Base-by-base conservation (phyloP, 768 basidiomycete species). In the Leucocoprinus leucothites region DNA sequence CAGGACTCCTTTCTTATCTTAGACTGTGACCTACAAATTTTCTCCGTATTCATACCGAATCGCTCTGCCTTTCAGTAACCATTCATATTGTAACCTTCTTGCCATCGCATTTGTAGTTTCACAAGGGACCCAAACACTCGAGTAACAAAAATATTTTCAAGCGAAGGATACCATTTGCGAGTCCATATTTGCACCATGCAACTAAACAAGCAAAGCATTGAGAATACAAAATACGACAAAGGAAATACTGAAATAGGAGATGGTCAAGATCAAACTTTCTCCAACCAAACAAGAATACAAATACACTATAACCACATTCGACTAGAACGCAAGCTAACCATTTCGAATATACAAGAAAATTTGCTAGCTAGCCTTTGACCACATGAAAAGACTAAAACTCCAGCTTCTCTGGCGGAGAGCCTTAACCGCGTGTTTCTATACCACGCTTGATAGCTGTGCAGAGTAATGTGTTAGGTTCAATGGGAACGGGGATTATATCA, bases 381-480 rank as follows among this genome's bases (percentile, higher is more conserved):
- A 21, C 19, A 28, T 21, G 3, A 11, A 9, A 3, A 16, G 19
- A 8, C 35, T 31, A 4, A 9, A 7, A 22, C 40, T 9, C 41
- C 40, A 9, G n/a, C 28, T 28, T 18, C 21, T 19, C 14, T 13
- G n/a, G 5, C 49, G 13, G n/a, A 3, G 7, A 16, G n/a, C 36
- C 24, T 56, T 19, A 56, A 18, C 21, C 28, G 21, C 64, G 65
- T 22, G 64, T 51, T 56, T 82, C 82, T 14, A 85, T 70, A n/a
- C 80, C 81, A 43, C 77, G 78, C 66, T 85, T 85, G 65, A 85
- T 79, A 43, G 83, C 83, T 84, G 56, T 7, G 19, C 57, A 26
- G 50, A 58, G 46, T 9, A 25, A 48, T 55, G 21, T 49, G 49
- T 57, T 34, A 57, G 40, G 34, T 9, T 41, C 28, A 38, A 28